phyloP scores from a whole-genome alignment of 1,284 basidiomycete species.

The Boletus smithii region DNA sequence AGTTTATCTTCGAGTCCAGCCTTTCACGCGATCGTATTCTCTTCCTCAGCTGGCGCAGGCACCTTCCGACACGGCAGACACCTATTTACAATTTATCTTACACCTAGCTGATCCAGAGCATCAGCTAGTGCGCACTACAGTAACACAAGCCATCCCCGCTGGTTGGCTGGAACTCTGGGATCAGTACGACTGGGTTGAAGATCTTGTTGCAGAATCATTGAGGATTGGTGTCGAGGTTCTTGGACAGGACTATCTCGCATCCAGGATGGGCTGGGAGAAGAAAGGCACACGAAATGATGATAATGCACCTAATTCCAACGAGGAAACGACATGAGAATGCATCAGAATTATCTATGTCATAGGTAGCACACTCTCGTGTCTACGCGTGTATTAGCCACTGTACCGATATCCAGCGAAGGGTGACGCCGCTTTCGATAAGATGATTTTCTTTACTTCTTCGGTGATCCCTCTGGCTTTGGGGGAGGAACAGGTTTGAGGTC shows the following conservation, averaged over 20 bases:
- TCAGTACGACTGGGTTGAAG: constrained; percentile 94
- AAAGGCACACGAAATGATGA: constrained; percentile 18
- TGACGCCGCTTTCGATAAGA: too few species aligned
- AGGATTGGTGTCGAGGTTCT: constrained; percentile 80
- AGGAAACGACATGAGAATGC: constrained; percentile 16
- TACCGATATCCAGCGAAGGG: constrained; percentile 17
- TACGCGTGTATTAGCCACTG: constrained; percentile 13
- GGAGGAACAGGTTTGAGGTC: constrained; percentile 70
- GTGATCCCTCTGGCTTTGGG: constrained; percentile 56
- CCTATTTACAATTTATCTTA: constrained; percentile 81
- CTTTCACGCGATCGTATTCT: constrained; percentile 64
- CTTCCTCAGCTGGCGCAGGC: constrained; percentile 33
- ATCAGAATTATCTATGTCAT: constrained; percentile 13
- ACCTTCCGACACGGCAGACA: constrained; percentile 31
- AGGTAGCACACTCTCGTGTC: constrained; percentile 7
- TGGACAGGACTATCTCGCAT: constrained; percentile 83
- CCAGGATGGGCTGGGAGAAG: constrained; percentile 72
- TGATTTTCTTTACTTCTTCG: constrained; percentile 53
- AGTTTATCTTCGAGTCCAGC: constrained; percentile 92
- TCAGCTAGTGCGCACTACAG: constrained; percentile 68
- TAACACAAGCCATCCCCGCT: constrained; percentile 78
- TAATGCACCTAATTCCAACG: constrained; percentile 2
- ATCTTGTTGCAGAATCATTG: constrained; percentile 82
- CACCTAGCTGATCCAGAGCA: constrained; percentile 82
- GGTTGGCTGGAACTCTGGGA: constrained; percentile 88